phyloP scores from a whole-genome alignment of 108 stramenopile species.

The Poteriospumella lacustris region DNA sequence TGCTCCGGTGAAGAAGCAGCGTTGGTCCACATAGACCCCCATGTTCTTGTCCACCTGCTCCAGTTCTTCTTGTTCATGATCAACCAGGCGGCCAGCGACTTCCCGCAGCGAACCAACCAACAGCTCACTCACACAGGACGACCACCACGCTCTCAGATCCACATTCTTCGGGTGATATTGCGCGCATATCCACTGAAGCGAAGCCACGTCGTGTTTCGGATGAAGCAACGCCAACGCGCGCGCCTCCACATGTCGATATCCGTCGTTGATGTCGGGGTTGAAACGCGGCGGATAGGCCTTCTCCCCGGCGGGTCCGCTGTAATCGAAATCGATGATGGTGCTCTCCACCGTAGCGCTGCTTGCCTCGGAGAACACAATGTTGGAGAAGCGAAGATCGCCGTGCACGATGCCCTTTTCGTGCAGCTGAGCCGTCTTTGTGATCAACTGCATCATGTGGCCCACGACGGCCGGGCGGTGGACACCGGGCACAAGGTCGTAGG shows the following conservation, averaged over 20 bases:
- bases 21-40: too few relatives aligned
- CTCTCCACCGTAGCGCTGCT: background rate
- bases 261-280: background rate
- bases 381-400: slow-evolving; percentile 2
- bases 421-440: background rate
- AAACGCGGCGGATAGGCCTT: background rate
- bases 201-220: background rate
- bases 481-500: background rate
- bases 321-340: background rate
- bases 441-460: background rate
- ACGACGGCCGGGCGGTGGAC: background rate
- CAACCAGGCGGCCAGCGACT: too few relatives aligned
- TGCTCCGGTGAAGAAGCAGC: too few relatives aligned
- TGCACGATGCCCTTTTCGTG: background rate
- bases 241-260: background rate
- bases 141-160: background rate
- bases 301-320: background rate
- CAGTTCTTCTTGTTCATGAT: too few relatives aligned
- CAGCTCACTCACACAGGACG: too few relatives aligned
- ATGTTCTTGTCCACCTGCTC: too few relatives aligned
- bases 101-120: too few relatives aligned
- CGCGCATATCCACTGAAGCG: background rate
- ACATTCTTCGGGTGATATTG: background rate
- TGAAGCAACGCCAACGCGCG: background rate
- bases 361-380: background rate